These are phyloP conservation scores for Chlorokybus atmophyticus DNA, from an alignment of 139 green algal genomes.

Conservation along the genomic window DNA sequence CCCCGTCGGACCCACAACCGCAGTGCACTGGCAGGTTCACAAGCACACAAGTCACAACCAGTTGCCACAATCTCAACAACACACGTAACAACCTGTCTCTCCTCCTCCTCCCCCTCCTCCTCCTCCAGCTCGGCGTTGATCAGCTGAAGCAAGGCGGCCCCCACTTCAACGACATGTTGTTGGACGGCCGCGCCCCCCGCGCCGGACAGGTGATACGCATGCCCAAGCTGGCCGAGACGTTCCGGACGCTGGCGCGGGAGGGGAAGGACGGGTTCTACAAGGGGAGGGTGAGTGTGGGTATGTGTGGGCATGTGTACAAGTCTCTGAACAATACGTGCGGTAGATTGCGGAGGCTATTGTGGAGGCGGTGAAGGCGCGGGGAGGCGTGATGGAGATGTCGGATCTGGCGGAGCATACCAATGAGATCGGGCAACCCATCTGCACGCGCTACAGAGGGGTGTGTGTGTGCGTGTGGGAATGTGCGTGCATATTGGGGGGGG, in stretches of 20 bases:
- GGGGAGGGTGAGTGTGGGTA: too few relatives aligned
- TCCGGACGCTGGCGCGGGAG: slow-evolving; percentile 27
- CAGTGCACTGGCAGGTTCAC: slow-evolving; percentile 28
- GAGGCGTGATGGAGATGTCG: slow-evolving; percentile 36
- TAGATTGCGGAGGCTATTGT: slow-evolving; percentile 49
- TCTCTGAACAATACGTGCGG: too few relatives aligned
- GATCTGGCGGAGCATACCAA: slow-evolving; percentile 41
- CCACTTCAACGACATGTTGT: slow-evolving; percentile 25
- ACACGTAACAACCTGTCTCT: too few relatives aligned
- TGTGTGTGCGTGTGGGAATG: background rate
- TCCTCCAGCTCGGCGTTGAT: background rate
- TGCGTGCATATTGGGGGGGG: background rate
- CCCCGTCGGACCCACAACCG: slow-evolving; percentile 43
- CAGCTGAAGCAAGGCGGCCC: slow-evolving; percentile 16
- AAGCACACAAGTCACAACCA: background rate
- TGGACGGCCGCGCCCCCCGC: slow-evolving; percentile 26
- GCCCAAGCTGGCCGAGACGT: slow-evolving; percentile 30
- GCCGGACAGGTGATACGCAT: slow-evolving; percentile 43
- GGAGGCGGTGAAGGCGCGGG: slow-evolving; percentile 28
- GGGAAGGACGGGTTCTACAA: slow-evolving; percentile 52
- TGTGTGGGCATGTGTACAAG: too few relatives aligned
- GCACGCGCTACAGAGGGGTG: too few relatives aligned
- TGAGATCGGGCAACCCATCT: slow-evolving; percentile 32
- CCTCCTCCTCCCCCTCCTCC: too few relatives aligned
- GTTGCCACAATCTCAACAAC: slow-evolving; percentile 5